Base-by-base conservation (phyloP, 352 stramenopile genomes). In the Thalassiosira allenii region DNA sequence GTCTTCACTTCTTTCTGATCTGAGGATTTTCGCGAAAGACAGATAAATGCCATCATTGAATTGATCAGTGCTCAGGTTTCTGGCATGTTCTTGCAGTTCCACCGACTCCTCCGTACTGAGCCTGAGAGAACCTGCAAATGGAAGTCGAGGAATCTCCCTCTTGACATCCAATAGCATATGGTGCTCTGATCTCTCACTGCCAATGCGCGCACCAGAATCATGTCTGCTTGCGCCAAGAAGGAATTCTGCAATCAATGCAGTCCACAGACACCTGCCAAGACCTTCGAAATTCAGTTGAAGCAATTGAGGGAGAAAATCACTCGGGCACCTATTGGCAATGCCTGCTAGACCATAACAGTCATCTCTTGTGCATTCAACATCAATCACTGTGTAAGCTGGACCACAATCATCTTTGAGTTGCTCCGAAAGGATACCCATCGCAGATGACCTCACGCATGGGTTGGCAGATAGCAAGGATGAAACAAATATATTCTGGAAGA, bases 271-370 rank as follows among this genome's bases (percentile, higher is more conserved):
- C 23, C 77, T 81, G 20, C 80, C 82, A 27, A 93, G 27, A 32
- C 71, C 84, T 79, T 94, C 85, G 54, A 89, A 88, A 84, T 94
- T 82, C 49, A 61, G 81, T 29, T 86, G 65, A 54, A 94, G 66
- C 27, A 94, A 54, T 59, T 85, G 79, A 37, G 62, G 81, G 27
- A 95, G 74, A 53, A 91, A 61, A 49, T 88, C 74, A 33, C 65
- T n/a, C 41, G 54, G 56, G 23, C 9, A 49, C 70, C 20, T 67
- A 23, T 47, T 41, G 29, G 70, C 62, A 34, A 81, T 66, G 34
- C 79, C 79, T 57, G 29, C n/a, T n/a, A n/a, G n/a, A n/a, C n/a
- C n/a, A n/a, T n/a, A n/a, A n/a, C n/a, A n/a, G n/a, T n/a, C n/a
- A n/a, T n/a, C n/a, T n/a, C n/a, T n/a, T n/a, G n/a, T n/a, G n/a